Conservation (phyloP, 768 basidiomycete species). For the Pleurotus tuoliensis region DNA sequence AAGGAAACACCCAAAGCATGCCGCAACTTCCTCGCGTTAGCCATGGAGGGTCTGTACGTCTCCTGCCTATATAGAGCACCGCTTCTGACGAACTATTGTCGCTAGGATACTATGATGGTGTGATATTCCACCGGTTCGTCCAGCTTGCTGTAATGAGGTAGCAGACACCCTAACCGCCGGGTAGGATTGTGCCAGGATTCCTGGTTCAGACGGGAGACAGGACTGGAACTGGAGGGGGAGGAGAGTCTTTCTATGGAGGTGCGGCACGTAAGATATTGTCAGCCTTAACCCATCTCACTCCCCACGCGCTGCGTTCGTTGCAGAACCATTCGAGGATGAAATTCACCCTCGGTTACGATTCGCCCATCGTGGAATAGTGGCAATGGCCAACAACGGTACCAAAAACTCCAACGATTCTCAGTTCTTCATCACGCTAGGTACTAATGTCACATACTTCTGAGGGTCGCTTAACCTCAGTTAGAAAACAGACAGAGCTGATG, state of each 20-base stretch:
- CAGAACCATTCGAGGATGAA: conserved; percentile 93
- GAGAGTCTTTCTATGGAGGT: conserved; percentile 96
- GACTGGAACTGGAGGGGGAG: conserved; percentile 86
- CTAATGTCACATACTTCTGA: conserved; percentile 1
- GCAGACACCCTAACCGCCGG: neutral
- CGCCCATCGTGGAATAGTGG: conserved; percentile 86
- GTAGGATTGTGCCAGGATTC: conserved; percentile 83
- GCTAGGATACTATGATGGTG: conserved; percentile 92
- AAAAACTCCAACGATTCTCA: conserved; percentile 93
- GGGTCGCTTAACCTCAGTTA: conserved; percentile 1
- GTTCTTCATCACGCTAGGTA: conserved; percentile 92
- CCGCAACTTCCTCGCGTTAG: conserved; percentile 83
- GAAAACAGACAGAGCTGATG: conserved; percentile 76
- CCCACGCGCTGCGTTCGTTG: neutral
- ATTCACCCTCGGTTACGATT: conserved; percentile 89
- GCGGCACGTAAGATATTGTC: conserved; percentile 9
- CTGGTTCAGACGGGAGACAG: conserved; percentile 94
- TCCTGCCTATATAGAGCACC: neutral
- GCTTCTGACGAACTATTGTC: neutral
- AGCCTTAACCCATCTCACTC: no score
- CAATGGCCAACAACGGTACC: conserved; percentile 87
- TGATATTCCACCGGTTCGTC: conserved; percentile 87
- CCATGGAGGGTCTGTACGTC: conserved; percentile 77
- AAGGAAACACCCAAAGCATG: conserved; percentile 94
- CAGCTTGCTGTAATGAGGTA: no score